phyloP scores from a whole-genome alignment of 2,329 filamentous ascomycete species.

The Hortaea werneckii region DNA sequence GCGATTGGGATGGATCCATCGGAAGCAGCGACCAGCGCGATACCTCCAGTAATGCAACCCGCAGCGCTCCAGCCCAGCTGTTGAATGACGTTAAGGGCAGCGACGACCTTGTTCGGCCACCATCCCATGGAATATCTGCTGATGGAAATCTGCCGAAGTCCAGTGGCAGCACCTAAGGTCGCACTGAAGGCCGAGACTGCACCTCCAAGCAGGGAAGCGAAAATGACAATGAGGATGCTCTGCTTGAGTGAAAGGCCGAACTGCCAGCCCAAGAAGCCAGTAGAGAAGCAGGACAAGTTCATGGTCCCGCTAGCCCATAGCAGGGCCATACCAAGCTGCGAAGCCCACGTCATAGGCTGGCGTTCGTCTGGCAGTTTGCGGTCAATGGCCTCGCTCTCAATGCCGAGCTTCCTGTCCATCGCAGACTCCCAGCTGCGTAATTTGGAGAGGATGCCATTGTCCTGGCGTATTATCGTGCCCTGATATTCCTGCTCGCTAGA shows the following conservation, averaged over 20 bases:
- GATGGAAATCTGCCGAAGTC: slow-evolving; percentile 35
- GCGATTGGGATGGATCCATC: slow-evolving; percentile 34
- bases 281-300: slow-evolving; percentile 27
- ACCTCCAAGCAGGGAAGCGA: slow-evolving; percentile 22
- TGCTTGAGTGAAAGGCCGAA: slow-evolving; percentile 39
- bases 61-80: slow-evolving; percentile 35
- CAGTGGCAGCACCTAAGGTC: slow-evolving; percentile 24
- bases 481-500: slow-evolving; percentile 6
- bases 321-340: slow-evolving; percentile 23
- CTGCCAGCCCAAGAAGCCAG: slow-evolving; percentile 38
- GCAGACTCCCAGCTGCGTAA: slow-evolving; percentile 30
- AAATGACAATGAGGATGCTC: slow-evolving; percentile 22
- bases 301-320: slow-evolving; percentile 28
- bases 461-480: slow-evolving; percentile 6
- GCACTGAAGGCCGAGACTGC: slow-evolving; percentile 25
- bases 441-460: slow-evolving; percentile 21
- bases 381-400: slow-evolving; percentile 40
- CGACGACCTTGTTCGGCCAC: slow-evolving; percentile 40
- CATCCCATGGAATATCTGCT: slow-evolving; percentile 42
- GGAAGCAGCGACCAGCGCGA: slow-evolving; percentile 32
- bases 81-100: slow-evolving; percentile 37
- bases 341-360: slow-evolving; percentile 31
- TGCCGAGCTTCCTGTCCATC: slow-evolving; percentile 36
- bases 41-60: slow-evolving; percentile 34
- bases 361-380: slow-evolving; percentile 35